Conservation (phyloP, 169 alveolate species). For the Eimeria falciformis region DNA sequence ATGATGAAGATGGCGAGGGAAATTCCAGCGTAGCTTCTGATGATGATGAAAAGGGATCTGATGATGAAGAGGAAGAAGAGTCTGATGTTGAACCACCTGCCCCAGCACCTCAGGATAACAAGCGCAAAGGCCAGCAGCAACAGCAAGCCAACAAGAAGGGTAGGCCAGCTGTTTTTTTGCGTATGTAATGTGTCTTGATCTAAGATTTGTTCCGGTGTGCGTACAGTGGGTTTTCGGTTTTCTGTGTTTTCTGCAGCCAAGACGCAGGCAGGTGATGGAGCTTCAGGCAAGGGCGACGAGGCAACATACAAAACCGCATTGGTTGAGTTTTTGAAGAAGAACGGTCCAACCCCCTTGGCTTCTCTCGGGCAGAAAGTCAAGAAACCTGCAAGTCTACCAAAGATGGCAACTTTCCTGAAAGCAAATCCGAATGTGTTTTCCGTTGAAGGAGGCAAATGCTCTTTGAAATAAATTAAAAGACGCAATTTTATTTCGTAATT, state of each 20-base stretch:
- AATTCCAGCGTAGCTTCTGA: background rate
- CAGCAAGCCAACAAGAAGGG: conserved; percentile 19
- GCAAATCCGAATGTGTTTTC: conserved; percentile 82
- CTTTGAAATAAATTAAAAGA: background rate
- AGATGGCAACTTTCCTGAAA: conserved; percentile 86
- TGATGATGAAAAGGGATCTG: background rate
- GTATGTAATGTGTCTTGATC: no score
- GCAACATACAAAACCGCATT: conserved; percentile 83
- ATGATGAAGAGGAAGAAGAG: conserved; percentile 15
- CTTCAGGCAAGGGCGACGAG: conserved; percentile 52
- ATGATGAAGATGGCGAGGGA: conserved; percentile 23
- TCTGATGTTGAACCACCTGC: background rate
- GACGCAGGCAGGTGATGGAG: background rate
- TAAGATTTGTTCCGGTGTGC: no score
- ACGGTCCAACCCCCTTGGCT: conserved; percentile 87
- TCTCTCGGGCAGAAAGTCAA: conserved; percentile 86
- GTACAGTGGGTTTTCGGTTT: background rate
- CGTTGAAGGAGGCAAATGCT: conserved; percentile 78
- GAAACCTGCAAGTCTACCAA: conserved; percentile 87
- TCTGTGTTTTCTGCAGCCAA: background rate
- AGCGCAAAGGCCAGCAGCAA: conserved; percentile 70
- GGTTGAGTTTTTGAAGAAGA: conserved; percentile 85
- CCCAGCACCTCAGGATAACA: conserved; percentile 22
- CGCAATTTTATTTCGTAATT: background rate
- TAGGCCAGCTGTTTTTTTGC: background rate